Conservation (phyloP, 2,329 filamentous ascomycete species). For the Fusarium sp. region DNA sequence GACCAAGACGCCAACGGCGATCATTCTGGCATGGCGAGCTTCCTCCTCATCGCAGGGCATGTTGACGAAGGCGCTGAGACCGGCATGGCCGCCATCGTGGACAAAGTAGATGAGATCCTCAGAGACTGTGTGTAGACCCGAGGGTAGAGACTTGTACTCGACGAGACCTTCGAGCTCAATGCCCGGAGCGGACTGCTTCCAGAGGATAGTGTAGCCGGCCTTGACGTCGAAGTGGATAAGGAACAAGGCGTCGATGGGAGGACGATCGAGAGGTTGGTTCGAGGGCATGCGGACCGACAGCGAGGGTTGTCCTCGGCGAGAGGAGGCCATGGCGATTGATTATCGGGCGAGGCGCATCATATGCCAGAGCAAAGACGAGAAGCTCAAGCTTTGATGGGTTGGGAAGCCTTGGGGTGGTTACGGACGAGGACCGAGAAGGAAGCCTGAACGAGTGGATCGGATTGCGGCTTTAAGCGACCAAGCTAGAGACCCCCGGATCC, state of each 20-base stretch:
- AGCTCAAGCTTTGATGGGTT: conserved; percentile 8
- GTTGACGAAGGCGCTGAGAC: conserved; percentile 92
- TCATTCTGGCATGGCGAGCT: conserved; percentile 89
- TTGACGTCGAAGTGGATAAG: conserved; percentile 94
- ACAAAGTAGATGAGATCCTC: conserved; percentile 96
- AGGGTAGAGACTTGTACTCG: conserved; percentile 96
- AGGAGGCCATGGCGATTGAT: conserved; percentile 54
- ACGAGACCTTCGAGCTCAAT: conserved; percentile 86
- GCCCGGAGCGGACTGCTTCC: conserved; percentile 79
- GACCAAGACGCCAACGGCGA: conserved; percentile 90
- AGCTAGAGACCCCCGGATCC: not conserved
- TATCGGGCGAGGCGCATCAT: conserved; percentile 46
- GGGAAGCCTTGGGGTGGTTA: not conserved
- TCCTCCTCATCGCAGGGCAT: conserved; percentile 79
- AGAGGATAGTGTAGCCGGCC: conserved; percentile 89
- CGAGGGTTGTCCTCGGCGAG: conserved; percentile 53
- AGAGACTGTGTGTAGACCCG: conserved; percentile 87
- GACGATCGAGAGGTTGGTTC: conserved; percentile 46
- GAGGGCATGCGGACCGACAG: conserved; percentile 53
- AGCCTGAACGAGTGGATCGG: not conserved
- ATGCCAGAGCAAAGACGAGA: conserved; percentile 13
- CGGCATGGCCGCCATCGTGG: conserved; percentile 81
- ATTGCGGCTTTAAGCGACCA: not conserved
- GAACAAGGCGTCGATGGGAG: conserved; percentile 78
- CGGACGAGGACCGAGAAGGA: conserved; percentile 3